These are phyloP conservation scores for Dalbergia cultrata DNA, from an alignment of 306 rosid species.

Conservation along the genomic window DNA sequence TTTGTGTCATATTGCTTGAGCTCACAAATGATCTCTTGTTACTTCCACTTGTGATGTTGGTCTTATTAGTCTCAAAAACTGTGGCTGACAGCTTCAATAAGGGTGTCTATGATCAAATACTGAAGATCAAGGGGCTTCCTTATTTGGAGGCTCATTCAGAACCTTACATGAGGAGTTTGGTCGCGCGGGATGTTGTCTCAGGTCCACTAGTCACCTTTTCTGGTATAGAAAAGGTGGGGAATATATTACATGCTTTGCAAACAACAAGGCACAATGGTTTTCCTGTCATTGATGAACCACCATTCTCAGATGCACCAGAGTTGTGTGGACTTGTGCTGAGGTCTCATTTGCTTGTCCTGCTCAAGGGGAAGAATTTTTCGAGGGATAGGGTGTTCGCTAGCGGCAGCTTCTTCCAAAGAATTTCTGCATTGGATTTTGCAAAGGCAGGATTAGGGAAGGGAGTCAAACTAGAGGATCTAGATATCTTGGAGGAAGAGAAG, in stretches of 20 bases:
- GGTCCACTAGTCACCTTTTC: slow-evolving; percentile 79
- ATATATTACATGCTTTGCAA: slow-evolving; percentile 65
- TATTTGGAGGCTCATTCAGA: slow-evolving; percentile 91
- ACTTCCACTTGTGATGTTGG: slow-evolving; percentile 91
- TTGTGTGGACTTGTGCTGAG: slow-evolving; percentile 86
- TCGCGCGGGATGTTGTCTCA: slow-evolving; percentile 79
- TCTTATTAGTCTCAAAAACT: slow-evolving; percentile 75
- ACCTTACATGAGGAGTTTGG: slow-evolving; percentile 81
- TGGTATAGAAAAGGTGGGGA: slow-evolving; percentile 77
- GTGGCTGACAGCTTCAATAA: slow-evolving; percentile 87
- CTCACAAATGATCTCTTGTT: slow-evolving; percentile 92
- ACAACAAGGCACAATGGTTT: slow-evolving; percentile 85
- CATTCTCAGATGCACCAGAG: slow-evolving; percentile 69
- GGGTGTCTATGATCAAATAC: slow-evolving; percentile 89
- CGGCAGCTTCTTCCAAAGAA: slow-evolving; percentile 44
- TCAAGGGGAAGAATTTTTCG: slow-evolving; percentile 70
- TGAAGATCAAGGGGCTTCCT: slow-evolving; percentile 84
- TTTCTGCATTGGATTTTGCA: slow-evolving; percentile 73
- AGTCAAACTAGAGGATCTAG: slow-evolving; percentile 74
- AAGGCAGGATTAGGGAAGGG: slow-evolving; percentile 92
- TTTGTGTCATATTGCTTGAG: slow-evolving; percentile 90
- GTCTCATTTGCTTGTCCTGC: slow-evolving; percentile 87
- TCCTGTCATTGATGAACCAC: slow-evolving; percentile 94
- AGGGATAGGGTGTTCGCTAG: slow-evolving; percentile 50
- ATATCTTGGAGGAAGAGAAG: slow-evolving; percentile 76